Percentiles rank a stretch among this genome's conserved stretches.
Evolutionary conservation across 2,329 filamentous ascomycete species (phyloP).

Genomic region (Cladosporium sp.): DNA sequence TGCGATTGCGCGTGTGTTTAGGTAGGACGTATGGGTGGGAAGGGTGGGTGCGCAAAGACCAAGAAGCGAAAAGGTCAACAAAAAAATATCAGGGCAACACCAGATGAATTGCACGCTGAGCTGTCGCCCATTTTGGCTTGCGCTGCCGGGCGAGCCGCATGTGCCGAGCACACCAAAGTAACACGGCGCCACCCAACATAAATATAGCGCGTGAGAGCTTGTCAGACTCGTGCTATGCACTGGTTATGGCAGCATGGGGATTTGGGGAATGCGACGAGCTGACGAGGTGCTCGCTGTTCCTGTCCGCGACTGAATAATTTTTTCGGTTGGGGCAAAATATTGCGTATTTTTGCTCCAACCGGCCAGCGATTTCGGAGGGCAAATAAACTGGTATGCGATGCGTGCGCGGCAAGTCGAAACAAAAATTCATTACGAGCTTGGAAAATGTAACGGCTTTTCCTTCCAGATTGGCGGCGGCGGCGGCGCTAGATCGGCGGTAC

Average conservation of each 20-base stretch:
- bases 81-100: neutral
- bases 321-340: too few species aligned
- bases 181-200: neutral
- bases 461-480: neutral
- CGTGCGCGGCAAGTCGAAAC: neutral
- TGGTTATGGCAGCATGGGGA: too few species aligned
- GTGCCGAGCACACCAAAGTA: neutral
- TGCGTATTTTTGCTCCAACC: too few species aligned
- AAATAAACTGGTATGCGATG: neutral
- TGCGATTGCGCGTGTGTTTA: too few species aligned
- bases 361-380: too few species aligned
- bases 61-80: too few species aligned
- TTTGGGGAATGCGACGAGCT: too few species aligned
- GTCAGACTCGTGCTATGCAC: too few species aligned
- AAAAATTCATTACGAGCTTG: neutral
- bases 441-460: neutral
- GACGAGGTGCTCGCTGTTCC: too few species aligned
- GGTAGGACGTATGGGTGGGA: neutral
- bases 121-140: neutral
- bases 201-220: too few species aligned
- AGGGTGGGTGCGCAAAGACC: neutral
- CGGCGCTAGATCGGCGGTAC: conserved; percentile 5
- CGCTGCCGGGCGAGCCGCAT: neutral
- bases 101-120: neutral
- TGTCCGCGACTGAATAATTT: too few species aligned